Percentiles rank a stretch among this genome's conserved stretches.
Conservation (phyloP, 768 basidiomycete genomes). For the Calocybe cyanea region DNA sequence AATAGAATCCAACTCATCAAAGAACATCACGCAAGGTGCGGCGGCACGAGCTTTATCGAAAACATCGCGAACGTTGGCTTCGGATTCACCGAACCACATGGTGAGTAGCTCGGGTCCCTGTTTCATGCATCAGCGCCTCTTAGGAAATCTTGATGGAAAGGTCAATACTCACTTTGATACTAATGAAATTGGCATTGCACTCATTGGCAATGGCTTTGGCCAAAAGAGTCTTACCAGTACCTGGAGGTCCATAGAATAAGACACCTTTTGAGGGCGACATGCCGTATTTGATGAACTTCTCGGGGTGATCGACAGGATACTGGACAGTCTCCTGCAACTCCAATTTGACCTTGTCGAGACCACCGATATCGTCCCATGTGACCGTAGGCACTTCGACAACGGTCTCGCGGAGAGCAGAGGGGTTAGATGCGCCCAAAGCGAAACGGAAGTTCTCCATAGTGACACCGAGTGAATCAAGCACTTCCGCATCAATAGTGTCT, state of each 20-base stretch:
- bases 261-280: slow-evolving; percentile 99
- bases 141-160: background rate
- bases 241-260: slow-evolving; percentile 98
- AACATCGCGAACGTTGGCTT: slow-evolving; percentile 98
- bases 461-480: slow-evolving; percentile 96
- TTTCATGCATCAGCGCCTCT: background rate
- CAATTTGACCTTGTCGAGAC: slow-evolving; percentile 98
- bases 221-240: slow-evolving; percentile 98
- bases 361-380: slow-evolving; percentile 99
- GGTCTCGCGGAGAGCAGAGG: slow-evolving; percentile 97
- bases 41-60: slow-evolving; percentile 99
- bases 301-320: slow-evolving; percentile 99
- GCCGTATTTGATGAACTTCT: slow-evolving; percentile 99
- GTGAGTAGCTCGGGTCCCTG: slow-evolving; percentile 97
- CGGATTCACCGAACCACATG: slow-evolving; percentile 99
- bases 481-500: slow-evolving; percentile 99
- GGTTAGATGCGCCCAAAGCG: slow-evolving; percentile 95
- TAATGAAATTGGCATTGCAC: slow-evolving; percentile 99
- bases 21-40: slow-evolving; percentile 99
- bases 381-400: slow-evolving; percentile 99
- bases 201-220: slow-evolving; percentile 99
- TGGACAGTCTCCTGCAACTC: slow-evolving; percentile 99
- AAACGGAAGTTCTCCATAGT: slow-evolving; percentile 99
- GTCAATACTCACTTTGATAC: slow-evolving; percentile 71
- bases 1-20: slow-evolving; percentile 98